Base-by-base conservation (phyloP, 495 filamentous ascomycete species). In the Penicillium chermesinum region DNA sequence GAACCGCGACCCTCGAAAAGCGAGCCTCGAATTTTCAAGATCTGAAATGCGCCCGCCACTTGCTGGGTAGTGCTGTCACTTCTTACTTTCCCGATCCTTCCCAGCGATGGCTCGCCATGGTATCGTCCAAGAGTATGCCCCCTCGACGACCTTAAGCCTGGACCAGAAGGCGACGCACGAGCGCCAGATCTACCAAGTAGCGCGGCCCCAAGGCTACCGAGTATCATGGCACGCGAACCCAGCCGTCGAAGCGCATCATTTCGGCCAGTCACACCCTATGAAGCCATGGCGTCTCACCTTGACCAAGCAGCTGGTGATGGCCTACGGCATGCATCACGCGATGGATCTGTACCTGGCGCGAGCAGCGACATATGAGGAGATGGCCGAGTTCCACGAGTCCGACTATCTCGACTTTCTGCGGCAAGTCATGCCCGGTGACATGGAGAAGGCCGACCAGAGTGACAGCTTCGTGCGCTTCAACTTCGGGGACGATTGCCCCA, bases 221-320 rank as follows among this genome's bases (percentile, higher is more conserved):
- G 91, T 98, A n/a, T 97, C 93, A 34, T 97, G 87, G 75, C 93
- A 98, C 66, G 87, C 88, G 61, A 96, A 96, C 62, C 84, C 89
- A n/a, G 81, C 87, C 41, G 93, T 96, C 64, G 93, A 98, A 70
- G 83, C 84, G 61, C 90, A 95, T 64, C 93, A 98, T 64, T 98
- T 98, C 59, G 93, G 93, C 49, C 84, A 84, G 61, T 85, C 85
- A 14, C 93, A 98, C 70, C 93, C 93, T 13, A 98, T 98, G 93
- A 98, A 98, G 60, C 93, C 93, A 48, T 97, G 91, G 91, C 87
- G 93, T 13, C 76, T 98, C 49, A 95, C 89, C 9, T 80, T 98
- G 35, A 93, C 93, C 48, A 98, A 98, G 63, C 85, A 91, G 61
- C 78, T 98, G 32, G 87, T 98, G 38, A 81, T 93, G 55, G 81